These are phyloP conservation scores for Rhinocladiella similis DNA, from an alignment of 2,329 filamentous ascomycete species.

Conservation along the genomic window DNA sequence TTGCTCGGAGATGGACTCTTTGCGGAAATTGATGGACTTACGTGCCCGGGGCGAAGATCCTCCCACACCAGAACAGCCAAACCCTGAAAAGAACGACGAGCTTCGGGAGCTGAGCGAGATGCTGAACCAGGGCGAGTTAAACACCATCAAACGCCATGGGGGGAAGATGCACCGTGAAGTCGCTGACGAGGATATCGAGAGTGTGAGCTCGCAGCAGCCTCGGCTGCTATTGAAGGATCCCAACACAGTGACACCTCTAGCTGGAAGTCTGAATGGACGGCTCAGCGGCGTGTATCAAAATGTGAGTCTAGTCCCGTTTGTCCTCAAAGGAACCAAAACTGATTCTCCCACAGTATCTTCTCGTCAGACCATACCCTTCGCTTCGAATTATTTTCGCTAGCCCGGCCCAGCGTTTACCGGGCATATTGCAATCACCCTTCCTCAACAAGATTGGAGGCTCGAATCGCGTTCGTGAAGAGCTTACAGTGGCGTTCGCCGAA, in stretches of 20 bases:
- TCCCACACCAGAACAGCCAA: constrained; percentile 26
- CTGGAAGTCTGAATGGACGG: constrained; percentile 39
- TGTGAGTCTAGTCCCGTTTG: constrained; percentile 41
- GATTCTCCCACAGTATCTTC: constrained; percentile 37
- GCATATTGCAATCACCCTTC: constrained; percentile 63
- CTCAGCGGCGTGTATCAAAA: constrained; percentile 58
- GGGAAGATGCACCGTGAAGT: constrained; percentile 63
- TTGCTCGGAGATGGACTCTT: constrained; percentile 63
- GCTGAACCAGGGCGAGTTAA: constrained; percentile 67
- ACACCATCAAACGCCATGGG: constrained; percentile 62
- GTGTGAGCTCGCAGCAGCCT: constrained; percentile 38
- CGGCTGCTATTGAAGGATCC: constrained; percentile 52
- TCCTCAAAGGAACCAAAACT: background rate
- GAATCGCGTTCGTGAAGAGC: constrained; percentile 53
- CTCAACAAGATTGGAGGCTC: constrained; percentile 48
- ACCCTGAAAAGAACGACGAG: constrained; percentile 53
- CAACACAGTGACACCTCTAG: constrained; percentile 25
- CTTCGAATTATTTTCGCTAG: constrained; percentile 69
- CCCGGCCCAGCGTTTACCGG: constrained; percentile 65
- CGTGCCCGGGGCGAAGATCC: constrained; percentile 34
- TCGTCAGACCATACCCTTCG: constrained; percentile 61
- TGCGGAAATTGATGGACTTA: constrained; percentile 50
- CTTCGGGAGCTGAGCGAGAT: constrained; percentile 68
- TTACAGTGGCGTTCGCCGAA: constrained; percentile 62
- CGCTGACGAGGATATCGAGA: constrained; percentile 41